Evolutionary conservation across 2,329 filamentous ascomycete species (phyloP).

Genomic region (Fusarium drepaniforme): DNA sequence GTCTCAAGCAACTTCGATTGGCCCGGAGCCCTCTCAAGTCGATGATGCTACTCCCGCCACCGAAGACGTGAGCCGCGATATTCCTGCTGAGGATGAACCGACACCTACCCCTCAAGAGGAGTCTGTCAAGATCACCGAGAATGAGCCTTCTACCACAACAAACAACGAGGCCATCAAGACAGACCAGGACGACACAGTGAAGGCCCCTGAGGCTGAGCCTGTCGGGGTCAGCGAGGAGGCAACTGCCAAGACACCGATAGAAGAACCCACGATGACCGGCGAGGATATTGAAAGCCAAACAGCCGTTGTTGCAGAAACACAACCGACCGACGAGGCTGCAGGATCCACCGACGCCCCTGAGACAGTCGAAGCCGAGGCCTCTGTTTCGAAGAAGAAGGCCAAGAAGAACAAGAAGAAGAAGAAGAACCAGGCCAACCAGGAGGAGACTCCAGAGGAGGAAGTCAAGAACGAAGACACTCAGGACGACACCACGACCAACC

Average conservation of each 20-base stretch:
- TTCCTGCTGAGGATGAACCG: not conserved
- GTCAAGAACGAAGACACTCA: slow-evolving; percentile 4
- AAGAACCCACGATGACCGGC: not conserved
- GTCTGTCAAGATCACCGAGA: not conserved
- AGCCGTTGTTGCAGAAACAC: not conserved
- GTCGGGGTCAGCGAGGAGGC: not conserved
- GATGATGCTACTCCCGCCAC: slow-evolving; percentile 23
- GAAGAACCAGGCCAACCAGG: slow-evolving; percentile 25
- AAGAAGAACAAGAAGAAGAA: slow-evolving; percentile 52
- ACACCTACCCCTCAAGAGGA: slow-evolving; percentile 1
- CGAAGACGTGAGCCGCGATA: slow-evolving; percentile 1
- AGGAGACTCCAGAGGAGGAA: slow-evolving; percentile 17
- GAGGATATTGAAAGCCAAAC: not conserved
- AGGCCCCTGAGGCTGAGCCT: not conserved
- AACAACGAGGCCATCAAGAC: not conserved
- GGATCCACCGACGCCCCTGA: slow-evolving; percentile 13
- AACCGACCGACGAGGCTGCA: not conserved
- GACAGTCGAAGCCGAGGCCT: slow-evolving; percentile 12
- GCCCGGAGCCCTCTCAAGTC: slow-evolving; percentile 39
- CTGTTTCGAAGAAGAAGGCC: slow-evolving; percentile 44
- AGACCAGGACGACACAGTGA: not conserved
- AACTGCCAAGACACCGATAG: not conserved
- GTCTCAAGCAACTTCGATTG: slow-evolving; percentile 40
- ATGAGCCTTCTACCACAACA: not conserved
- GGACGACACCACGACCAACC: not conserved